Conservation (phyloP, 148 eudicot species). For the Cornus controversa region DNA sequence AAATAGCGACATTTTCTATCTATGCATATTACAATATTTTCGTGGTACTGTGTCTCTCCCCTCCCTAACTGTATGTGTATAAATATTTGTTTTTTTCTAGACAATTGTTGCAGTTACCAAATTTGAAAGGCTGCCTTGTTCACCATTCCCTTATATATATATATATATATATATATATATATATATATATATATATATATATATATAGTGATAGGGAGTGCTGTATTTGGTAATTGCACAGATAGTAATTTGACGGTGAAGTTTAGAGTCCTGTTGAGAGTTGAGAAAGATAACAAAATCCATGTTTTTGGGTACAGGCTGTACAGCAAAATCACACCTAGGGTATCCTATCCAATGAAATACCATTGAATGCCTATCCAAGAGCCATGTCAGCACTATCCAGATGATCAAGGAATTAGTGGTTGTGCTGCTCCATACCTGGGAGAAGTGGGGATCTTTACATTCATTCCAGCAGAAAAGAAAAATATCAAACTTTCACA, state of each 20-base stretch:
- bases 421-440: conserved; percentile 17
- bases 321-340: neutral
- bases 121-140: no score
- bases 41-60: no score
- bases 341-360: conserved; percentile 11
- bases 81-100: no score
- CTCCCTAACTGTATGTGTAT: no score
- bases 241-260: neutral
- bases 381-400: conserved; percentile 46
- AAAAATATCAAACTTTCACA: conserved; percentile 3
- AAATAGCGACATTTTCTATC: no score
- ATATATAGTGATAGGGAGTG: no score
- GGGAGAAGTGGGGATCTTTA: conserved; percentile 8
- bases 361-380: conserved; percentile 46
- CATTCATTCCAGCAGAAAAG: conserved; percentile 4
- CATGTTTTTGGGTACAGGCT: conserved; percentile 2
- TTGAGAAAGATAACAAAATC: neutral
- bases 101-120: no score
- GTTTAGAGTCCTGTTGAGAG: neutral
- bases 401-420: conserved; percentile 24
- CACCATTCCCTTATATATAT: no score
- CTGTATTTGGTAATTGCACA: no score
- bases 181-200: no score
- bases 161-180: no score
- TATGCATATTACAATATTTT: no score